Evolutionary conservation across 179 eudicot species (phyloP).

Genomic region (Silene coronaria): DNA sequence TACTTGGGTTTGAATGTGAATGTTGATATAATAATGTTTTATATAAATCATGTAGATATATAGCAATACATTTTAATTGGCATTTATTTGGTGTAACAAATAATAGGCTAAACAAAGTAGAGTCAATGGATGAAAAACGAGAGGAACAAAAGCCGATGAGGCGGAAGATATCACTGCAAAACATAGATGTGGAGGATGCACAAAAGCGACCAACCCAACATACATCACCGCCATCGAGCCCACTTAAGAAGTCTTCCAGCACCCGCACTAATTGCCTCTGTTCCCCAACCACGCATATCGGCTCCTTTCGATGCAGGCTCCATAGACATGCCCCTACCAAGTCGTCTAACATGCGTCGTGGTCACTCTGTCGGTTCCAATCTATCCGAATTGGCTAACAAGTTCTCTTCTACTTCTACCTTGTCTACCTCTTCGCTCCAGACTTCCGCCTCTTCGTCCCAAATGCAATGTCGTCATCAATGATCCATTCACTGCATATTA

Average conservation of each 20-base stretch:
- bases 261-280: constrained; percentile 47
- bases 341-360: constrained; percentile 35
- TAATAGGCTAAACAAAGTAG: background rate
- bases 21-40: too few species aligned
- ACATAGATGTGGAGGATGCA: constrained; percentile 11
- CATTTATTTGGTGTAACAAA: too few species aligned
- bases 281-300: constrained; percentile 69
- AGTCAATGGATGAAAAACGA: constrained; percentile 25
- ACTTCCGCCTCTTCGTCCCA: constrained; percentile 12
- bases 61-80: too few species aligned
- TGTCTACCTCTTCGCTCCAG: constrained; percentile 18
- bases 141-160: constrained; percentile 20
- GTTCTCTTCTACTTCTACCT: constrained; percentile 16
- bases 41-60: too few species aligned
- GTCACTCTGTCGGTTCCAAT: constrained; percentile 56
- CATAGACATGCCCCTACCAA: constrained; percentile 35
- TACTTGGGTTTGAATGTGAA: too few species aligned
- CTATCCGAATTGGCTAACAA: constrained; percentile 45
- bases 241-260: constrained; percentile 31
- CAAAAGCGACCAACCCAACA: constrained; percentile 9
- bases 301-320: constrained; percentile 67
- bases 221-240: constrained; percentile 2
- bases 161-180: constrained; percentile 22
- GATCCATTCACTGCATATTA: too few species aligned
- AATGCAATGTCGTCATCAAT: too few species aligned